Conservation (phyloP, 148 eudicot species). For the Drosera capensis region DNA sequence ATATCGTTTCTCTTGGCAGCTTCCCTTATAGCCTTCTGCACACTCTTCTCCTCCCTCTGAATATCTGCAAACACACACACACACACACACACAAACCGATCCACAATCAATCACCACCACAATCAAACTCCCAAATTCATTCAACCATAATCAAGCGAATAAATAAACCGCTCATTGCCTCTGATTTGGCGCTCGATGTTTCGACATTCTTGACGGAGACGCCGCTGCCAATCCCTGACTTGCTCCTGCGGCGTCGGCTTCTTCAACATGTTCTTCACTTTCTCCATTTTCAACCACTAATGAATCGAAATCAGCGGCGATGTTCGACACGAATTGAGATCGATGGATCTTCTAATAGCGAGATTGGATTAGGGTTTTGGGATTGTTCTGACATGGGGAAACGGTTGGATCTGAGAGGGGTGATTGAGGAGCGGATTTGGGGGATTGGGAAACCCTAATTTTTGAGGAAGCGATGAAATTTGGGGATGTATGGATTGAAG, state of each 20-base stretch:
- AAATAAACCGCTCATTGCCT: conserved; percentile 17
- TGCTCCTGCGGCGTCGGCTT: conserved; percentile 67
- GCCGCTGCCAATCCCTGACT: conserved; percentile 85
- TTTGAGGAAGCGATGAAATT: too few species aligned
- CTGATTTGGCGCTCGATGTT: conserved; percentile 89
- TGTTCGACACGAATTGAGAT: too few species aligned
- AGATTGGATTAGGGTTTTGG: too few species aligned
- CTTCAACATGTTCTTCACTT: conserved; percentile 49
- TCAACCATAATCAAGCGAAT: not conserved
- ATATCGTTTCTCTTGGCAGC: conserved; percentile 96
- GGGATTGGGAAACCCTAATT: too few species aligned
- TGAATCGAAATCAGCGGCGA: too few species aligned
- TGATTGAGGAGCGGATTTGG: too few species aligned
- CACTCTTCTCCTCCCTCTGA: conserved; percentile 86
- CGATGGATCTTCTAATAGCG: too few species aligned
- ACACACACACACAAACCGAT: not conserved
- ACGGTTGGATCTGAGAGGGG: too few species aligned
- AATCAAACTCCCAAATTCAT: not conserved
- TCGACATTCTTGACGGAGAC: conserved; percentile 80
- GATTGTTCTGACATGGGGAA: too few species aligned
- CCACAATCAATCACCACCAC: conserved; percentile 1
- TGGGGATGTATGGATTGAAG: too few species aligned
- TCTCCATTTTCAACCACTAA: conserved; percentile 21
- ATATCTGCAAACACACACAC: conserved; percentile 37
- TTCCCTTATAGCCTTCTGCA: conserved; percentile 90